Evolutionary conservation across 2,329 filamentous ascomycete genomes (phyloP), one percentile per base, ranked within the genome.

Genomic region (Paecilomyces sp.): DNA sequence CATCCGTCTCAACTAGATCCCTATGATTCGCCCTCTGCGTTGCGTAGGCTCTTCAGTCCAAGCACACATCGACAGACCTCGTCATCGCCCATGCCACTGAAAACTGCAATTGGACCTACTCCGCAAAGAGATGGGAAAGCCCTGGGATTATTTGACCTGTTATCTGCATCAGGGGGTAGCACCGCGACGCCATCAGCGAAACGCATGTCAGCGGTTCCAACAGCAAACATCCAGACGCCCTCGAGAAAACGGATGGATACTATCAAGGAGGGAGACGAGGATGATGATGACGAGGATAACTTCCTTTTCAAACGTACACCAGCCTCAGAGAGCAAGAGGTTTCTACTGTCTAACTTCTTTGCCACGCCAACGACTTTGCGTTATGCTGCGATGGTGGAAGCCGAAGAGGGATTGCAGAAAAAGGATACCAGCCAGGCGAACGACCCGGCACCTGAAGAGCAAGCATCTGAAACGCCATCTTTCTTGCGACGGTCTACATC

Each of bases 61-160:
- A 69, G 65, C 28, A 66, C 71, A 2, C 73, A 75, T 54, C 64
- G 62, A 15, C 66, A 70, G 58, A 61, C 57, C 47, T 54, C 62
- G 6, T 60, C 67, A 28, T 69, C 71, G 13, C 70, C 73, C 13
- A 68, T 71, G 8, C 73, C 75, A 2, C 63, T 79, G 1, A 74
- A 75, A 53, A 63, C 71, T 8, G 73, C 71, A 25, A 77, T 81
- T 56, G 79, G 78, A 3, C 79, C 79, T 12, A 81, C 79, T 2
- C 79, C 79, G 1, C 77, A 80, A 60, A 75, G 79, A 41, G 77
- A 81, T 66, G 79, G 79, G 9, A 79, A 75, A 53, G 72, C 78
- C 0, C 64, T 81, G 2, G 79, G 79, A 0, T 68, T 81, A 2
- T 81, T 81, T 57, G 79, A 81, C 59, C 68, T 80, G 52, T 69